A percentile compares a stretch with the other conserved stretches of the same genome.
Evolutionary conservation across 2,329 filamentous ascomycete species (phyloP).

Genomic region (Fusarium nurragi): DNA sequence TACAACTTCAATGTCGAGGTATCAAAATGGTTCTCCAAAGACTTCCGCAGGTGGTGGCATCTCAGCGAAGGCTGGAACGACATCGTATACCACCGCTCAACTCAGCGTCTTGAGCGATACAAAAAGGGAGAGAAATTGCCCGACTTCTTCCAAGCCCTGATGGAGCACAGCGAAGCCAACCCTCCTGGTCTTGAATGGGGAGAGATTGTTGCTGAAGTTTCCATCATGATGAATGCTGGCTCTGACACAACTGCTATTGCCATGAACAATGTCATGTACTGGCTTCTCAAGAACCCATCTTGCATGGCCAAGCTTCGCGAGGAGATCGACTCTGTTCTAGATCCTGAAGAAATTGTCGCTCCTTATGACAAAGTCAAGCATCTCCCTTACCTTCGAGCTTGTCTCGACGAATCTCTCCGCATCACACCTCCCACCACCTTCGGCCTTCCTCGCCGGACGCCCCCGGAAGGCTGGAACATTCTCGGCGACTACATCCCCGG

Average conservation of each 20-base stretch:
- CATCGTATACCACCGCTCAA: constrained; percentile 53
- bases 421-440: constrained; percentile 46
- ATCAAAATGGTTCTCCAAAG: constrained; percentile 57
- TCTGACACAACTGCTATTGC: constrained; percentile 60
- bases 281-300: constrained; percentile 59
- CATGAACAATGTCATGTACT: constrained; percentile 63
- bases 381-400: constrained; percentile 62
- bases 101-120: constrained; percentile 36
- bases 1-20: constrained; percentile 59
- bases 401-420: constrained; percentile 58
- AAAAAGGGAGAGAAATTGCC: constrained; percentile 62
- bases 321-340: constrained; percentile 58
- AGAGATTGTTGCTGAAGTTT: constrained; percentile 66
- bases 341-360: constrained; percentile 54
- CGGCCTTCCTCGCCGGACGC: constrained; percentile 43
- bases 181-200: constrained; percentile 60
- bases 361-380: constrained; percentile 61
- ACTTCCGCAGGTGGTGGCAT: constrained; percentile 41
- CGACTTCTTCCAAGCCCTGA: constrained; percentile 66
- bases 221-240: constrained; percentile 63
- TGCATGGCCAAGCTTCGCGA: constrained; percentile 52
- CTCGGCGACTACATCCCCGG: constrained; percentile 49
- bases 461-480: constrained; percentile 45
- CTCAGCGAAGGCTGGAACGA: constrained; percentile 54
- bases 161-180: constrained; percentile 57